Evolutionary conservation across 2,329 filamentous ascomycete genomes (phyloP).

Genomic region (Aspergillus costaricaensis): DNA sequence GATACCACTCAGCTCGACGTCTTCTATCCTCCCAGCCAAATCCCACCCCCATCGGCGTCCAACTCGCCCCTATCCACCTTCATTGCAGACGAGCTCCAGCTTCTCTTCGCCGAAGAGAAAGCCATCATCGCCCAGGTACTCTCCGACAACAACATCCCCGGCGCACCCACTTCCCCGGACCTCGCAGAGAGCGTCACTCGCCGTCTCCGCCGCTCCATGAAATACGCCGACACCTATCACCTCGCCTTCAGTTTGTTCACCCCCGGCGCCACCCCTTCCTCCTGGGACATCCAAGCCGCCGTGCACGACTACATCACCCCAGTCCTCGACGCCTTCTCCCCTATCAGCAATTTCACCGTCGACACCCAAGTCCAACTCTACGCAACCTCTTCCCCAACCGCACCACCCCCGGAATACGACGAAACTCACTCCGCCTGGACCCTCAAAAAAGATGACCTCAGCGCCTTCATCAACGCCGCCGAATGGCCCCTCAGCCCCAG

Average conservation of each 20-base stretch:
- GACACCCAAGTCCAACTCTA: constrained; percentile 96
- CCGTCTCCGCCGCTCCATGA: constrained; percentile 80
- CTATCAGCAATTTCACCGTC: constrained; percentile 92
- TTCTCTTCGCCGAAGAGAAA: constrained; percentile 84
- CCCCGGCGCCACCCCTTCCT: constrained; percentile 72
- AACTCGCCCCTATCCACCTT: constrained; percentile 75
- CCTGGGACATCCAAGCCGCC: constrained; percentile 86
- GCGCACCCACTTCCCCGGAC: constrained; percentile 40
- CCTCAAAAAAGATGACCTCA: constrained; percentile 81
- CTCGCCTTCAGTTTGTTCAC: constrained; percentile 95
- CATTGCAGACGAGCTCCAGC: constrained; percentile 74
- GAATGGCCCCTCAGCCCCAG: constrained; percentile 96
- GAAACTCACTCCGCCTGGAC: constrained; percentile 61
- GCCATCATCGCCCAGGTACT: constrained; percentile 77
- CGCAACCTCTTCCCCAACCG: constrained; percentile 67
- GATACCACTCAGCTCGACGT: constrained; percentile 74
- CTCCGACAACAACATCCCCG: constrained; percentile 50
- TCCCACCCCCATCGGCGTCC: constrained; percentile 66
- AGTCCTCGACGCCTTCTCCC: constrained; percentile 73
- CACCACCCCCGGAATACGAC: constrained; percentile 59
- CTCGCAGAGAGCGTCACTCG: constrained; percentile 61
- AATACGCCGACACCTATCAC: constrained; percentile 92
- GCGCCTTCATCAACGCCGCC: constrained; percentile 93
- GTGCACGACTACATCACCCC: constrained; percentile 80
- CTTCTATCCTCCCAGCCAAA: constrained; percentile 70